Conservation (phyloP, 805 yeast genomes). For the Maudiozyma pseudohumilis region DNA sequence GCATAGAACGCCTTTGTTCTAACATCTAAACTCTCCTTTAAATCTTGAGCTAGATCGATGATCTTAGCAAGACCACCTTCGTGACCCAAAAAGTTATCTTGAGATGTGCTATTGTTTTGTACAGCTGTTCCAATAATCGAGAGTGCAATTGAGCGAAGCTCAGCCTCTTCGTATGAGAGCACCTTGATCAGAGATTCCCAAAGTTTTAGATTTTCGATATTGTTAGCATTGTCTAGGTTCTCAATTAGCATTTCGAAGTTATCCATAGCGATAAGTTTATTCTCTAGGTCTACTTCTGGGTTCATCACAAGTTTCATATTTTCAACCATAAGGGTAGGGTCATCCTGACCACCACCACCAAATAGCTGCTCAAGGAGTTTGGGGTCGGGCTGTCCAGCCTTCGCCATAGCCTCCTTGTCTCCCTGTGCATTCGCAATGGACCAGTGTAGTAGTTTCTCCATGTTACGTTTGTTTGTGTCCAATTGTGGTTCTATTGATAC, state of each 20-base stretch:
- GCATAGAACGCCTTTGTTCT: conserved; percentile 69
- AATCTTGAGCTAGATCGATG: conserved; percentile 32
- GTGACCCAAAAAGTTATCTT: conserved; percentile 50
- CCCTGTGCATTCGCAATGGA: conserved; percentile 70
- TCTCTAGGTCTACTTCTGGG: conserved; percentile 50
- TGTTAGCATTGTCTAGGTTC: conserved; percentile 89
- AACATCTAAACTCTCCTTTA: conserved; percentile 27
- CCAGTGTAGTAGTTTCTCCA: conserved; percentile 93
- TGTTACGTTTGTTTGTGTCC: conserved; percentile 22
- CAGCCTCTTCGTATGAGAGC: conserved; percentile 35
- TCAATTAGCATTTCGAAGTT: conserved; percentile 91
- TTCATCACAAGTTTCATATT: conserved; percentile 51
- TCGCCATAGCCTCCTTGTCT: conserved; percentile 55
- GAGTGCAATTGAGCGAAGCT: conserved; percentile 49
- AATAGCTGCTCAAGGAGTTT: conserved; percentile 68
- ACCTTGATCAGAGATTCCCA: conserved; percentile 65
- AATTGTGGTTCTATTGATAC: no score
- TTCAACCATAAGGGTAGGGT: conserved; percentile 77
- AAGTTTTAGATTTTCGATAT: conserved; percentile 68
- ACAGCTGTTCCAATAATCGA: conserved; percentile 84
- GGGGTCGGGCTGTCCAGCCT: conserved; percentile 69
- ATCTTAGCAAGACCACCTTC: conserved; percentile 39
- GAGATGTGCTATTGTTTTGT: conserved; percentile 78
- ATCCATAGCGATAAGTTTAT: conserved; percentile 69
- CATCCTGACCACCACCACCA: conserved; percentile 68